Evolutionary conservation across 1,139 yeast species (phyloP).

Genomic region (Dujonia santamariae): DNA sequence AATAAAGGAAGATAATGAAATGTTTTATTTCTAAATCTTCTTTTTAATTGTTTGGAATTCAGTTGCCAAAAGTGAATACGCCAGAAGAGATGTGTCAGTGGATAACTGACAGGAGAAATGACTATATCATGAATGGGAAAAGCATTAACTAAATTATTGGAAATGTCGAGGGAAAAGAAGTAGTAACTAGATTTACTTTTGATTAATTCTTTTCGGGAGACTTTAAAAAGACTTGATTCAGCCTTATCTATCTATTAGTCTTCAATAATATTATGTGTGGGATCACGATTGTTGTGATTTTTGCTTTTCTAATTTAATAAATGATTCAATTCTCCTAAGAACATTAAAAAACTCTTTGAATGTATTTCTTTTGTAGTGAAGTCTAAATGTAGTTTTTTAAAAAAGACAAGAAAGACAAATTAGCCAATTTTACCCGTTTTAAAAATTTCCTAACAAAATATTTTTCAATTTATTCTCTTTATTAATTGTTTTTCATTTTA

Average conservation of each 20-base stretch:
- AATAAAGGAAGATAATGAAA: background rate
- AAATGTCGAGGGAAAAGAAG: too few species aligned
- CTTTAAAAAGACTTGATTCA: too few species aligned
- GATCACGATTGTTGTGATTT: background rate
- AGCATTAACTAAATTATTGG: conserved; percentile 1
- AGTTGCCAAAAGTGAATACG: conserved; percentile 7
- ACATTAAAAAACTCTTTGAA: conserved; percentile 6
- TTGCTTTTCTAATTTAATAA: conserved; percentile 9
- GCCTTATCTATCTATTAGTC: conserved; percentile 1
- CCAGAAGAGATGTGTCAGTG: too few species aligned
- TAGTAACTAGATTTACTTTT: too few species aligned
- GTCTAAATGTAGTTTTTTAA: conserved; percentile 9
- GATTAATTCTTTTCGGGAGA: too few species aligned
- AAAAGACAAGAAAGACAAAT: too few species aligned
- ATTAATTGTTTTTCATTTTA: conserved; percentile 39
- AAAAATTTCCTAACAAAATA: too few species aligned
- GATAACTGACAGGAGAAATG: too few species aligned
- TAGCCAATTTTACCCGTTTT: too few species aligned
- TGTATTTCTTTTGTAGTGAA: conserved; percentile 10
- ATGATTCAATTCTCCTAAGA: conserved; percentile 6
- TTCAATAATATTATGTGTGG: background rate
- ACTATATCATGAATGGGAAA: too few species aligned
- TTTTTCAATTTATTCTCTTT: conserved; percentile 7
- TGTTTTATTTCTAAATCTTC: background rate
- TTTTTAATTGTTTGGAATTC: conserved; percentile 6